Conservation (phyloP, 2,329 filamentous ascomycete genomes). For the Exophiala sp. region DNA sequence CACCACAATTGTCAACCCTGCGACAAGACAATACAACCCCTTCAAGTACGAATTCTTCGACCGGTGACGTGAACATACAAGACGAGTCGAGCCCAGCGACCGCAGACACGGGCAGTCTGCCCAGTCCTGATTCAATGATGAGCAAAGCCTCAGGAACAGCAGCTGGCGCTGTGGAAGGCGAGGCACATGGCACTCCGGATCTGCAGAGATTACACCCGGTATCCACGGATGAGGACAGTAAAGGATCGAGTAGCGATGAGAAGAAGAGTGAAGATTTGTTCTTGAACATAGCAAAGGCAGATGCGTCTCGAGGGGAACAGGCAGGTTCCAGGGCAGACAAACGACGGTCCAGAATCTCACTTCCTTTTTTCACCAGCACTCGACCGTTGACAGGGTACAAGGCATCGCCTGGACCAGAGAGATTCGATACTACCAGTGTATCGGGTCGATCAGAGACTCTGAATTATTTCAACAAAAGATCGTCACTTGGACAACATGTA, state of each 20-base stretch:
- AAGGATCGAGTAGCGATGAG: conserved; percentile 36
- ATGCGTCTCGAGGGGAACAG: conserved; percentile 28
- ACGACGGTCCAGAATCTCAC: conserved; percentile 26
- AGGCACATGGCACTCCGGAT: conserved; percentile 31
- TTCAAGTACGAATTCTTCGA: conserved; percentile 11
- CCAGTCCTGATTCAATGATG: conserved; percentile 13
- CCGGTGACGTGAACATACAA: conserved; percentile 10
- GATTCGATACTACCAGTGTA: conserved; percentile 21
- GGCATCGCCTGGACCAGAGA: conserved; percentile 18
- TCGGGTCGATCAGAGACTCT: conserved; percentile 18
- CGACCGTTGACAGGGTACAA: conserved; percentile 23
- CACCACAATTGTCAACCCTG: conserved; percentile 1
- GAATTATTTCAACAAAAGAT: conserved; percentile 23
- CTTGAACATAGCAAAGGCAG: conserved; percentile 42
- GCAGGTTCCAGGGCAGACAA: conserved; percentile 10
- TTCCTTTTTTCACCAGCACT: conserved; percentile 25
- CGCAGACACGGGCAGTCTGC: conserved; percentile 18
- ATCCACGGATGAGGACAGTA: conserved; percentile 29
- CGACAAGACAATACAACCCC: conserved; percentile 6
- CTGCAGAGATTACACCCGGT: conserved; percentile 15
- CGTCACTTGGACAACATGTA: conserved; percentile 25
- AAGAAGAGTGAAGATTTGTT: conserved; percentile 43
- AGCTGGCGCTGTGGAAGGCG: conserved; percentile 29
- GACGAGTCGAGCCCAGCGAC: conserved; percentile 19
- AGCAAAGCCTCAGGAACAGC: conserved; percentile 25